phyloP scores from a whole-genome alignment of 2,329 filamentous ascomycete species.

The Paecilomyces formosus region DNA sequence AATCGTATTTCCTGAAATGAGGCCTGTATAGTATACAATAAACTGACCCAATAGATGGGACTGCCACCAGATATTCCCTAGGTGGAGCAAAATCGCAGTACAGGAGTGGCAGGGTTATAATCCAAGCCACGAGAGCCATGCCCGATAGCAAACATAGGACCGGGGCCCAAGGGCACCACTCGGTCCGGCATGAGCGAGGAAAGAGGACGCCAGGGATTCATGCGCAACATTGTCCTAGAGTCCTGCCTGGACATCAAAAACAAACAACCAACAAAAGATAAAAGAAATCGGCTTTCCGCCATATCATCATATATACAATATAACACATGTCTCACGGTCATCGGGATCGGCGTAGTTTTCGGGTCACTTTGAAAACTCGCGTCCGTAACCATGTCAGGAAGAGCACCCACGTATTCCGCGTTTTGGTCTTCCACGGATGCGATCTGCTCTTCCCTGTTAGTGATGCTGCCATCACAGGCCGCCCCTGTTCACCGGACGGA shows the following conservation, averaged over 20 bases:
- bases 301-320: not conserved
- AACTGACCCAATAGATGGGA: not conserved
- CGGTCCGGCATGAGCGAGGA: not conserved
- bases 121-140: not conserved
- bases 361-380: conserved; percentile 44
- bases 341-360: conserved; percentile 16
- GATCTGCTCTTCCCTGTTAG: conserved; percentile 7
- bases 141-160: not conserved
- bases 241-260: not conserved
- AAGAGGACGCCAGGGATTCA: not conserved
- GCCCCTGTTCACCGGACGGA: not conserved
- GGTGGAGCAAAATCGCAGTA: not conserved
- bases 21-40: not conserved
- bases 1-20: not conserved
- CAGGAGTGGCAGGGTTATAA: not conserved
- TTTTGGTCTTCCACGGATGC: conserved; percentile 22
- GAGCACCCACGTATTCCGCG: conserved; percentile 41
- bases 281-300: not conserved
- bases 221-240: not conserved
- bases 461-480: conserved; percentile 2
- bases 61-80: not conserved
- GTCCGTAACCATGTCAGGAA: conserved; percentile 53
- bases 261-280: not conserved
- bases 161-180: not conserved
- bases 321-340: not conserved